Evolutionary conservation across 192 early-diverging fungal species (phyloP), one percentile per base, ranked within the genome.

Genomic region (Mortierella hygrophila): DNA sequence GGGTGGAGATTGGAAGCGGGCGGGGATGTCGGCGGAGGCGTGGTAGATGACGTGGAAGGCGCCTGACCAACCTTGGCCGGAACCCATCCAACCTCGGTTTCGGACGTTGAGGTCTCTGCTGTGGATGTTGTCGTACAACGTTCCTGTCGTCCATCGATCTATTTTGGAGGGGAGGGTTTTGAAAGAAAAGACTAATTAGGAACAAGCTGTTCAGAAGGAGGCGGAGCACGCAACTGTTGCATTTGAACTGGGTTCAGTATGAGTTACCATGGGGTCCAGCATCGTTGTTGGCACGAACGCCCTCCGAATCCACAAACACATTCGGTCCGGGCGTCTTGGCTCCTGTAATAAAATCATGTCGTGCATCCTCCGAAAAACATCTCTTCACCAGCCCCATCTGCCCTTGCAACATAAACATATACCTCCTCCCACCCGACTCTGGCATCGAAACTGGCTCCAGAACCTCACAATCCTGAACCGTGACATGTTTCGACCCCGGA

Each of bases 31-130:
- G n/a, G 79, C 63, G 0, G 72, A 65, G 49, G 75, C 74, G n/a
- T 71, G 69, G 37, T 74, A 86, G 42, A 75, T 29, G 4, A 81
- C 84, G 1, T 86, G 79, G 29, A 86, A 86, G 13, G 75, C 84
- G 3, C 79, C 84, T 35, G 84, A 8, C 84, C 84, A 86, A 0
- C 84, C 84, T 42, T 86, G 84, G 4, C 84, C 84, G n/a, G 84
- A 57, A 1, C 84, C 79, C 75, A 86, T 70, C 84, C 84, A 86
- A 0, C 75, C 75, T 5, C 84, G 84, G 18, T 80, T 86, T 6
- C 79, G 84, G 15, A 86, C 68, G 32, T 86, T 86, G 38, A 86
- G 32, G 9, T 29, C 26, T 9, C 35, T 11, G 71, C 72, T 81
- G 52, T 60, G 74, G 26, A 85, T 46, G 57, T 85, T 85, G 49